Evolutionary conservation across 2,329 filamentous ascomycete species (phyloP).

Genomic region (Aspergillus sp.): DNA sequence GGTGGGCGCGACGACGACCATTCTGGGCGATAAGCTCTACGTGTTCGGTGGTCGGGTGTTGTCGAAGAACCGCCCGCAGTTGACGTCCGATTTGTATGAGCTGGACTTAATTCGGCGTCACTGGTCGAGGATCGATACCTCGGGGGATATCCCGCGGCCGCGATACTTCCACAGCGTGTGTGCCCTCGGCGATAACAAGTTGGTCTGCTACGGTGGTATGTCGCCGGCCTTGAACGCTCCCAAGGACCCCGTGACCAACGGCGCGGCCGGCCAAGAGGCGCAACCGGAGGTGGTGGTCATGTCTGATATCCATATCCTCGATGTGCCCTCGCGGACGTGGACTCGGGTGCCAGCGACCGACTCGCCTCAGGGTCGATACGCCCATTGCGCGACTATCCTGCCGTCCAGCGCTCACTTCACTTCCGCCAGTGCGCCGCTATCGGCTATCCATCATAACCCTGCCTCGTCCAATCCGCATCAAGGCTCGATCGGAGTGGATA

Average conservation of each 20-base stretch:
- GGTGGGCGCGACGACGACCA: conserved; percentile 92
- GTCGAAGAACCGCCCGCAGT: conserved; percentile 76
- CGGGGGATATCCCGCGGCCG: conserved; percentile 82
- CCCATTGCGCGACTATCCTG: conserved; percentile 90
- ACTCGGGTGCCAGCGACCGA: conserved; percentile 78
- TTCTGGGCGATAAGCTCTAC: conserved; percentile 92
- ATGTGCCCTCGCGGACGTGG: conserved; percentile 80
- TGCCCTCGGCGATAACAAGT: conserved; percentile 85
- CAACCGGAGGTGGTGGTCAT: conserved; percentile 91
- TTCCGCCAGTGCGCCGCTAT: conserved; percentile 77
- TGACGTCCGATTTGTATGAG: conserved; percentile 91
- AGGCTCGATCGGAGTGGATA: conserved; percentile 79
- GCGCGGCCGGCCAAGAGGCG: conserved; percentile 53
- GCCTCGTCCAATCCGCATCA: conserved; percentile 80
- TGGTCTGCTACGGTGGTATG: conserved; percentile 99
- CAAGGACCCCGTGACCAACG: conserved; percentile 43
- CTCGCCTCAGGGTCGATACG: conserved; percentile 88
- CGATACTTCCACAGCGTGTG: conserved; percentile 98
- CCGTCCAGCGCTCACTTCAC: conserved; percentile 86
- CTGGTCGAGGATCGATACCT: conserved; percentile 86
- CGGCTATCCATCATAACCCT: conserved; percentile 86
- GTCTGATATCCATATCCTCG: conserved; percentile 96
- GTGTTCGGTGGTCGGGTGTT: conserved; percentile 91
- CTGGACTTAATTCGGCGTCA: conserved; percentile 86
- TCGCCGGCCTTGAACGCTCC: conserved; percentile 65